Evolutionary conservation across 805 yeast genomes (phyloP).

Genomic region (Jamesozyma lodderae): DNA sequence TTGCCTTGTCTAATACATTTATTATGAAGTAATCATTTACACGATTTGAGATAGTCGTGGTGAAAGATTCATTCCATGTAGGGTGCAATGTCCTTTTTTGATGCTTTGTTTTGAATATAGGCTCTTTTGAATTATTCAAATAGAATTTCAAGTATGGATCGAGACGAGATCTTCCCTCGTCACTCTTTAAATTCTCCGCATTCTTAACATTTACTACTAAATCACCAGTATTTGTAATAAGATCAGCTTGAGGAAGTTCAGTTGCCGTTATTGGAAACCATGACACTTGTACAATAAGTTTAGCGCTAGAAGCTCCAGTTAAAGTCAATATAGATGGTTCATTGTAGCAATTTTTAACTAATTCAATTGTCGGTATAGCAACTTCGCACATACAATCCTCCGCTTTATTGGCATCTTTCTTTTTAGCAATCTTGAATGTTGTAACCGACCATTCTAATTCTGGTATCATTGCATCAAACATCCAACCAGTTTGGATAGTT

Average conservation of each 20-base stretch:
- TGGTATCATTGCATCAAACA: slow-evolving; percentile 59
- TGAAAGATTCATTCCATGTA: slow-evolving; percentile 62
- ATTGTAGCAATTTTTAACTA: slow-evolving; percentile 51
- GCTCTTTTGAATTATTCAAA: slow-evolving; percentile 47
- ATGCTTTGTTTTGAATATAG: slow-evolving; percentile 61
- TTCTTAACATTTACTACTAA: slow-evolving; percentile 47
- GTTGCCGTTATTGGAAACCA: slow-evolving; percentile 63
- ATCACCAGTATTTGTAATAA: slow-evolving; percentile 61
- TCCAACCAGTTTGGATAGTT: slow-evolving; percentile 31
- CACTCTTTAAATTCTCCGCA: slow-evolving; percentile 62
- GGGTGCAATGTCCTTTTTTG: slow-evolving; percentile 80
- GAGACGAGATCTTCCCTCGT: slow-evolving; percentile 78
- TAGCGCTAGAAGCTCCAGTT: slow-evolving; percentile 41
- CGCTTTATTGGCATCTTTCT: slow-evolving; percentile 41
- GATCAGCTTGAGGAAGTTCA: slow-evolving; percentile 59
- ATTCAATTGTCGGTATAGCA: slow-evolving; percentile 51
- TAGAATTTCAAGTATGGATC: slow-evolving; percentile 74
- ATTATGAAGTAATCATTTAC: slow-evolving; percentile 47
- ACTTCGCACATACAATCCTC: slow-evolving; percentile 50
- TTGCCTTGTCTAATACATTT: slow-evolving; percentile 76
- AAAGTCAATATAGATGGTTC: slow-evolving; percentile 46
- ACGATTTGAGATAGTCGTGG: slow-evolving; percentile 48
- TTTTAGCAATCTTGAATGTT: slow-evolving; percentile 48
- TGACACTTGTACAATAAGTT: slow-evolving; percentile 47
- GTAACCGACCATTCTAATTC: slow-evolving; percentile 66